These are phyloP conservation scores for Sonneratia alba DNA, from an alignment of 345 rosid genomes.

Conservation along the genomic window DNA sequence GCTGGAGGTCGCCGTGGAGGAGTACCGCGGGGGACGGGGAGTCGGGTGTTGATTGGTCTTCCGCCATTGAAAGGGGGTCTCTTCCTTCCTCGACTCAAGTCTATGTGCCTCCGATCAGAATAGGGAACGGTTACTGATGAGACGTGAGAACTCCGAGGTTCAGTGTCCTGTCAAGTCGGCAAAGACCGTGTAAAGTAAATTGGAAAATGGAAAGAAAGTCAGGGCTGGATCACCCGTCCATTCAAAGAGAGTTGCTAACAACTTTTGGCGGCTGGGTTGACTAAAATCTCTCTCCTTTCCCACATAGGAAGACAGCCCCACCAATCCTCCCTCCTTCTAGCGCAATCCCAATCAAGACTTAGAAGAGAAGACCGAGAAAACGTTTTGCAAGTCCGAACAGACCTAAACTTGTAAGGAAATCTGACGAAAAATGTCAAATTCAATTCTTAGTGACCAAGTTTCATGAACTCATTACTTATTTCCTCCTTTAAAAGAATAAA, in stretches of 20 bases:
- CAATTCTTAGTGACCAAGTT: no score
- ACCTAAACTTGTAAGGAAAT: no score
- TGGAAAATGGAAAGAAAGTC: neutral
- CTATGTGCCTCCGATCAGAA: neutral
- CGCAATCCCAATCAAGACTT: no score
- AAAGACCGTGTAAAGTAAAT: neutral
- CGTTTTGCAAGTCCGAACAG: no score
- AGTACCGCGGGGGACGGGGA: constrained; percentile 11
- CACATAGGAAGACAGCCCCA: neutral
- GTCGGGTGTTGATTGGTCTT: constrained; percentile 8
- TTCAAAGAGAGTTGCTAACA: neutral
- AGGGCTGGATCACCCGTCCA: neutral
- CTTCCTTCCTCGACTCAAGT: neutral
- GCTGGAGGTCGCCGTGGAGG: constrained; percentile 74
- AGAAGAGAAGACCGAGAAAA: no score
- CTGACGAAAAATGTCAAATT: no score
- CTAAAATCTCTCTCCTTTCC: no score
- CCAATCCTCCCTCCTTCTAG: neutral
- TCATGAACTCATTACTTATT: no score
- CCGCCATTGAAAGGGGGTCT: constrained; percentile 24
- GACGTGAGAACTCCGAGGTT: neutral
- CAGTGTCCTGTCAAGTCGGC: neutral
- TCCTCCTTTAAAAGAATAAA: no score
- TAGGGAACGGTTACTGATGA: neutral
- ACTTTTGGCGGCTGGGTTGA: no score